Conservation (phyloP, 2,329 filamentous ascomycete genomes). For the Phyllosticta citriasiana region DNA sequence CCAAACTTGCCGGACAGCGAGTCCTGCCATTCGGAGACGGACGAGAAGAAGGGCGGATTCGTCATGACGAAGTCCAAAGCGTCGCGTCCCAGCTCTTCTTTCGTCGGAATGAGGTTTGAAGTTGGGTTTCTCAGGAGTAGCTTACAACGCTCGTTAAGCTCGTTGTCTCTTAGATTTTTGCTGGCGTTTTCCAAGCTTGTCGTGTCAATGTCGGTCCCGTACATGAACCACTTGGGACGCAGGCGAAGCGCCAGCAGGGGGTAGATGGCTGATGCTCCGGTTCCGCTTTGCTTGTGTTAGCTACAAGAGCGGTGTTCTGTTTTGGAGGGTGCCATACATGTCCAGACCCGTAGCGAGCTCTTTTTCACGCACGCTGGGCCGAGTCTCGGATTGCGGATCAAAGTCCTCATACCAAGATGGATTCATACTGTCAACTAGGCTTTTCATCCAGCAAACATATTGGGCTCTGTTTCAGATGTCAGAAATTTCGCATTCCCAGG, state of each 20-base stretch:
- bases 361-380: neutral
- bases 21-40: constrained; percentile 54
- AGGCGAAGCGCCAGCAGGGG: constrained; percentile 66
- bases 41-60: constrained; percentile 91
- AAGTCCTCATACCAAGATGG: constrained; percentile 29
- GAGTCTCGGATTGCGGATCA: neutral
- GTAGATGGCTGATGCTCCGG: constrained; percentile 86
- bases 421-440: constrained; percentile 61
- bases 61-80: constrained; percentile 78
- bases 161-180: constrained; percentile 58
- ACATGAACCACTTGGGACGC: constrained; percentile 52
- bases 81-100: constrained; percentile 38
- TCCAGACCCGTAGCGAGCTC: constrained; percentile 56
- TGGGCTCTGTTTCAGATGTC: constrained; percentile 52
- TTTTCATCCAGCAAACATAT: constrained; percentile 83
- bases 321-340: constrained; percentile 41
- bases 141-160: constrained; percentile 52
- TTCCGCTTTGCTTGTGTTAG: constrained; percentile 45
- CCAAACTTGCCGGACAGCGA: constrained; percentile 43
- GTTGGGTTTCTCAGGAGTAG: constrained; percentile 46
- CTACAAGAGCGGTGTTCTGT: neutral
- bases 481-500: neutral
- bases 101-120: constrained; percentile 54
- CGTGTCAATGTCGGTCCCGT: constrained; percentile 59
- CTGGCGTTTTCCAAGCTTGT: constrained; percentile 57